Conservation (phyloP, 1,284 basidiomycete genomes). For the Heterobasidion annosum region DNA sequence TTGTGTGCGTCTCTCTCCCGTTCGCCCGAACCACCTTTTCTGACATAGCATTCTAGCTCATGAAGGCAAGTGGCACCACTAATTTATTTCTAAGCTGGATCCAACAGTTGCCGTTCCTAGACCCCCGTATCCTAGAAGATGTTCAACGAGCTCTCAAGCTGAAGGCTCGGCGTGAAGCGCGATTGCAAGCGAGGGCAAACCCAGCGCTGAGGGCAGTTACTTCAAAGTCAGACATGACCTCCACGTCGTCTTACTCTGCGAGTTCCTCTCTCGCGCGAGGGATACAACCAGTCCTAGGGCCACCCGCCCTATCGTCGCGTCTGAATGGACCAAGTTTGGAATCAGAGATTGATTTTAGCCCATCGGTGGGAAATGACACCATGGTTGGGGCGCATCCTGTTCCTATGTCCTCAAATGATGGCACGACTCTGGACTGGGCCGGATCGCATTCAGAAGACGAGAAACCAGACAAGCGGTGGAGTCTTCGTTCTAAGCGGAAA, state of each 20-base stretch:
- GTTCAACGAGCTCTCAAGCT: constrained; percentile 62
- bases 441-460: constrained; percentile 42
- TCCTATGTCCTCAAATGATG: constrained; percentile 56
- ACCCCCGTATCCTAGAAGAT: constrained; percentile 65
- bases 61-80: constrained; percentile 41
- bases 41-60: constrained; percentile 34
- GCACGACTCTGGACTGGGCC: constrained; percentile 63
- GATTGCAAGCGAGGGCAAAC: constrained; percentile 27
- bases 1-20: constrained; percentile 40
- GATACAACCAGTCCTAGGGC: constrained; percentile 2
- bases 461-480: constrained; percentile 49
- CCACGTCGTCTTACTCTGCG: constrained; percentile 22
- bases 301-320: constrained; percentile 8
- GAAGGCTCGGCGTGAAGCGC: constrained; percentile 63
- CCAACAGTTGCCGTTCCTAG: constrained; percentile 24
- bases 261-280: constrained; percentile 24
- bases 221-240: neutral
- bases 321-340: constrained; percentile 18
- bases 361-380: constrained; percentile 39
- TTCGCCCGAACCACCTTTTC: neutral
- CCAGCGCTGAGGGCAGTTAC: constrained; percentile 12
- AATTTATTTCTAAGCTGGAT: neutral
- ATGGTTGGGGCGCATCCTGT: constrained; percentile 37
- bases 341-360: constrained; percentile 62
- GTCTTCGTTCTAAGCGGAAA: constrained; percentile 47